Evolutionary conservation across 805 yeast genomes (phyloP).

Genomic region (Starmerella apicola): DNA sequence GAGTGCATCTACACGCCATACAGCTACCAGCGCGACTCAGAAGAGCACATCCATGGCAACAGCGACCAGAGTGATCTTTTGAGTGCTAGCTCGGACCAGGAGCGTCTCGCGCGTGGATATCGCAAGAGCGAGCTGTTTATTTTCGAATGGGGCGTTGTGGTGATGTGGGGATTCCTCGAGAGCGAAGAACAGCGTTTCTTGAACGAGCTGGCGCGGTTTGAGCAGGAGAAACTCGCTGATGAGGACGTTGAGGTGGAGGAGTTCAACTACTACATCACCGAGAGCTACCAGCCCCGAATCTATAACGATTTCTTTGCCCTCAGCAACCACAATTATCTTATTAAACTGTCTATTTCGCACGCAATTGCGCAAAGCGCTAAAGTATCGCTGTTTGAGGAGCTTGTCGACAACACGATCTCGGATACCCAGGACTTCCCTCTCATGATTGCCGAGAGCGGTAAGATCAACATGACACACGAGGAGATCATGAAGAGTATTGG

Average conservation of each 20-base stretch:
- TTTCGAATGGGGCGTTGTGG: slow-evolving; percentile 95
- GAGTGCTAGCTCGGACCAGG: background rate
- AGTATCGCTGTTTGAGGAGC: slow-evolving; percentile 87
- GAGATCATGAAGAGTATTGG: slow-evolving; percentile 97
- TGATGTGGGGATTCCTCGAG: slow-evolving; percentile 86
- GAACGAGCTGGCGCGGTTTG: slow-evolving; percentile 78
- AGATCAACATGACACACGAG: slow-evolving; percentile 84
- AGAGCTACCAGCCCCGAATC: slow-evolving; percentile 88
- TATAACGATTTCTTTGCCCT: slow-evolving; percentile 91
- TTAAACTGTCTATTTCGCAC: slow-evolving; percentile 84
- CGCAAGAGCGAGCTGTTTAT: slow-evolving; percentile 78
- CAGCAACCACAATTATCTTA: slow-evolving; percentile 79
- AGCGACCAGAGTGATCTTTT: too few species aligned
- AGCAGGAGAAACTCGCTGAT: slow-evolving; percentile 72
- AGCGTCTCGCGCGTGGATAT: slow-evolving; percentile 34
- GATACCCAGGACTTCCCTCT: slow-evolving; percentile 96
- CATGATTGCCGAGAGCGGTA: slow-evolving; percentile 88
- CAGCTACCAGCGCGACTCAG: slow-evolving; percentile 30
- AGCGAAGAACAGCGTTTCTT: slow-evolving; percentile 75
- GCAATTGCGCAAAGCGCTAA: slow-evolving; percentile 94
- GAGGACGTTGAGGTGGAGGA: slow-evolving; percentile 93
- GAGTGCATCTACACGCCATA: slow-evolving; percentile 93
- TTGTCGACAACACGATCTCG: slow-evolving; percentile 92
- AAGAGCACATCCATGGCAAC: slow-evolving; percentile 20
- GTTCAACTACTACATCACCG: slow-evolving; percentile 87